Evolutionary conservation across 495 filamentous ascomycete species (phyloP).

Genomic region (Viridothelium virens): DNA sequence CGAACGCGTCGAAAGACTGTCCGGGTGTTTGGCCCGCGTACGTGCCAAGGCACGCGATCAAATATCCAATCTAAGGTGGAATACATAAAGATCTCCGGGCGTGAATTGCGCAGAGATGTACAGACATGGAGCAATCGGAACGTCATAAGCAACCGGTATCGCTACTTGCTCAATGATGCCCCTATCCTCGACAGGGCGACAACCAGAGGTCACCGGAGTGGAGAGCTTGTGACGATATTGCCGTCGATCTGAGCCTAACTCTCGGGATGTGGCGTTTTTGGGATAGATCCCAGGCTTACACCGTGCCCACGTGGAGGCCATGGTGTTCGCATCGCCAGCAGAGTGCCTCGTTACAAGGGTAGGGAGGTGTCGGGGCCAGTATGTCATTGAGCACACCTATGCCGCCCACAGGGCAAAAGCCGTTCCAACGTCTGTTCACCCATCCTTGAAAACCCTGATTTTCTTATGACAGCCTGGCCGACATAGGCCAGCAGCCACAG

Average conservation of each 20-base stretch:
- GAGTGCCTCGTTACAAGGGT: too few species aligned
- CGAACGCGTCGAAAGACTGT: not conserved
- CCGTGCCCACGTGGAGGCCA: too few species aligned
- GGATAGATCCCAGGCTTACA: too few species aligned
- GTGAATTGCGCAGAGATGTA: not conserved
- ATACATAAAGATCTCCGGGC: not conserved
- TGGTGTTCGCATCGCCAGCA: too few species aligned
- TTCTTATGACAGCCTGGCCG: too few species aligned
- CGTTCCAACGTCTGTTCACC: too few species aligned
- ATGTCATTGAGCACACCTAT: too few species aligned
- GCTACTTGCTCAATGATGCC: not conserved
- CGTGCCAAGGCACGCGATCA: conserved; percentile 6
- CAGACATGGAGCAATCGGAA: not conserved
- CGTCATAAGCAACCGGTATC: not conserved
- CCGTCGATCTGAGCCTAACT: not conserved
- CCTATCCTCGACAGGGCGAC: not conserved
- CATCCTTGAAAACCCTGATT: too few species aligned
- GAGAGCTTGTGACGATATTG: not conserved
- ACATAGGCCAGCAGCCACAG: too few species aligned
- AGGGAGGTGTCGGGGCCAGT: too few species aligned
- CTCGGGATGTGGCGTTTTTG: not conserved
- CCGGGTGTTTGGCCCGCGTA: not conserved
- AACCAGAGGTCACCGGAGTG: not conserved
- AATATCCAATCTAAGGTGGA: not conserved
- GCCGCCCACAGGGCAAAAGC: too few species aligned